Conservation (phyloP, 345 rosid genomes). For the Theobroma cacao region DNA sequence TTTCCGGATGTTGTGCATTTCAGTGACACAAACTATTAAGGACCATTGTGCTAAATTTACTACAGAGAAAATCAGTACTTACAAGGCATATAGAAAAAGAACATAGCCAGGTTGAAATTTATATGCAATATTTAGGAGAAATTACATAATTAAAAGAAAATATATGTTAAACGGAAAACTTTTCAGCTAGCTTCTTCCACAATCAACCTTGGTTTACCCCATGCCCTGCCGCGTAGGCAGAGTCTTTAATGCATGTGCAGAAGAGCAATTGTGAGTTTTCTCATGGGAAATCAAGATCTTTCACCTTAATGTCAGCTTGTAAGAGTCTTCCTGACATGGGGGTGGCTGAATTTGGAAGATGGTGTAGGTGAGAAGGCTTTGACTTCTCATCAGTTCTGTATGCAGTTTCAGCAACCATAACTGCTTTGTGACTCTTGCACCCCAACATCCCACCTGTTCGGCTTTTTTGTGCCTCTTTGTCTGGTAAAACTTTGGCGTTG, state of each 20-base stretch:
- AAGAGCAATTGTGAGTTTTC: background rate
- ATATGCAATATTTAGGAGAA: background rate
- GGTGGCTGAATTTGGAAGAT: slow-evolving; percentile 20
- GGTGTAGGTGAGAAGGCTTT: slow-evolving; percentile 20
- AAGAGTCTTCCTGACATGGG: slow-evolving; percentile 22
- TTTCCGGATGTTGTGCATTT: slow-evolving; percentile 27
- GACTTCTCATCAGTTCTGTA: slow-evolving; percentile 28
- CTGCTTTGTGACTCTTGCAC: slow-evolving; percentile 49
- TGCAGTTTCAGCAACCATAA: slow-evolving; percentile 44
- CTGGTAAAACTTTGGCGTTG: slow-evolving; percentile 3
- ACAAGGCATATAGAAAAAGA: background rate
- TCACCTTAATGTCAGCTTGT: slow-evolving; percentile 24
- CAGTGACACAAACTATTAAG: slow-evolving; percentile 11
- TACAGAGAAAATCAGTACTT: background rate
- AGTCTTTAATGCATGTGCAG: background rate
- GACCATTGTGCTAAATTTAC: background rate
- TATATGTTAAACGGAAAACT: slow-evolving; percentile 10
- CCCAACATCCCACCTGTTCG: slow-evolving; percentile 34
- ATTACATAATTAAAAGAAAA: slow-evolving; percentile 1
- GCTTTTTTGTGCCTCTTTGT: slow-evolving; percentile 20
- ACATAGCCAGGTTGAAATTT: background rate
- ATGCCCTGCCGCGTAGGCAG: background rate
- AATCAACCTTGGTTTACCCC: background rate
- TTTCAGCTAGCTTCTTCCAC: background rate
- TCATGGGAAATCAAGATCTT: slow-evolving; percentile 25